Percentiles rank a stretch among this genome's conserved stretches.
Evolutionary conservation across 768 basidiomycete species (phyloP).

Genomic region (Lactarius tabidus): DNA sequence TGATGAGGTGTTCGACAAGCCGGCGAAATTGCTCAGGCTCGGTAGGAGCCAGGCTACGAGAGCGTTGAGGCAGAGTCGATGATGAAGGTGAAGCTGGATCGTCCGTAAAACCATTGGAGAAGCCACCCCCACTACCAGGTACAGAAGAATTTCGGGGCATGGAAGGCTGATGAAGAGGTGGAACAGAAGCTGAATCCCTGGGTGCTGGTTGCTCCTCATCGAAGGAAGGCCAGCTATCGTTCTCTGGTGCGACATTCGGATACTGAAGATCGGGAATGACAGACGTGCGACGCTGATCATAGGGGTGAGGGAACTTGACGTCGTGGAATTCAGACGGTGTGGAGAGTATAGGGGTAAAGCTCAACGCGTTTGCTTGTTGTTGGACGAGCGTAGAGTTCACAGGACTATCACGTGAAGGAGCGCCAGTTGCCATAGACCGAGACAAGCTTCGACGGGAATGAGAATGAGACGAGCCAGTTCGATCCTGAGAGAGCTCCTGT

Average conservation of each 20-base stretch:
- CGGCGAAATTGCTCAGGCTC: slow-evolving; percentile 7
- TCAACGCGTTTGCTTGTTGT: neutral
- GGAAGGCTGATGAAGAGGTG: neutral
- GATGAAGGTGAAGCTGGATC: neutral
- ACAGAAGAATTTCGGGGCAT: neutral
- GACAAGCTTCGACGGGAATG: neutral
- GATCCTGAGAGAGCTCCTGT: neutral
- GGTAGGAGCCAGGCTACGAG: neutral
- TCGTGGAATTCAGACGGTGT: neutral
- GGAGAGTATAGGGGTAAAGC: neutral
- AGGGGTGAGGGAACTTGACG: neutral
- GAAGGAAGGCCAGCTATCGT: neutral
- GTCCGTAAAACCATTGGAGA: neutral
- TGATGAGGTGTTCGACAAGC: slow-evolving; percentile 12
- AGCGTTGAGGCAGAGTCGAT: neutral
- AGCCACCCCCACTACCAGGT: neutral
- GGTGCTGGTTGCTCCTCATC: neutral
- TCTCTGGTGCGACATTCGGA: neutral
- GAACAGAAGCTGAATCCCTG: neutral
- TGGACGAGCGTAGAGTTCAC: neutral
- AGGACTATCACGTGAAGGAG: neutral
- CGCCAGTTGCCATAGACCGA: neutral
- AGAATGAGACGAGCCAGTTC: neutral
- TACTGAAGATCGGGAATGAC: slow-evolving; percentile 19
- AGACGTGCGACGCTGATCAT: neutral